Evolutionary conservation across 805 yeast species (phyloP).

Genomic region (Metschnikowia picachoensis): DNA sequence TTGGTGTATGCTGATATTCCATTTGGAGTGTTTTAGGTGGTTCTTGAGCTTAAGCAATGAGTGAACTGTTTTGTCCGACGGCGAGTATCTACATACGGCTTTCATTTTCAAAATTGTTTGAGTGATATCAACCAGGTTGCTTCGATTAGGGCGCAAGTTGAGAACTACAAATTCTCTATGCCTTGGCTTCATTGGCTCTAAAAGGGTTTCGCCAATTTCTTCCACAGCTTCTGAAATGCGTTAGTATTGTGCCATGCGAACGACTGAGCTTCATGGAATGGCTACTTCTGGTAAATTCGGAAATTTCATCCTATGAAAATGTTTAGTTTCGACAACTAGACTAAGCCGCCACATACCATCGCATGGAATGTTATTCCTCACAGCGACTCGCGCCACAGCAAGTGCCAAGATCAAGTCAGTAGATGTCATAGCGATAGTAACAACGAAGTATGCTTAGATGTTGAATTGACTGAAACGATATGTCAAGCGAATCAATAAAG

Average conservation of each 20-base stretch:
- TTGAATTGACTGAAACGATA: too few relatives aligned
- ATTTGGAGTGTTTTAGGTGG: background rate
- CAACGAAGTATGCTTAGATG: too few relatives aligned
- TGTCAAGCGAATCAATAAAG: too few relatives aligned
- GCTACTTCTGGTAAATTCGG: too few relatives aligned
- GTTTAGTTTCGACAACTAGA: too few relatives aligned
- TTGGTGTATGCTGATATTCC: constrained; percentile 1
- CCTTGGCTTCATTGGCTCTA: background rate
- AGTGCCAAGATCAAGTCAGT: constrained; percentile 15
- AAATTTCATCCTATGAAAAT: too few relatives aligned
- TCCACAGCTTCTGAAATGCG: constrained; percentile 5
- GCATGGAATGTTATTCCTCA: constrained; percentile 1
- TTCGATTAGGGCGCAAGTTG: constrained; percentile 3
- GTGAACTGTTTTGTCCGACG: constrained; percentile 1
- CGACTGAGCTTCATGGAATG: too few relatives aligned
- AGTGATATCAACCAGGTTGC: constrained; percentile 1
- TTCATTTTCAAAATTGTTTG: constrained; percentile 5
- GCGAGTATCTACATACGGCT: constrained; percentile 7
- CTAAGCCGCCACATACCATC: constrained; percentile 8
- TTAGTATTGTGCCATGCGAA: too few relatives aligned
- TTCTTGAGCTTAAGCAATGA: constrained; percentile 2
- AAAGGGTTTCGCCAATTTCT: constrained; percentile 1
- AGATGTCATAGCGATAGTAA: constrained; percentile 3
- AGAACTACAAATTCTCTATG: background rate
- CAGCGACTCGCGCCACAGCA: constrained; percentile 12